A percentile compares a stretch with the other conserved stretches of the same genome.
Conservation (phyloP, 2,329 filamentous ascomycete species). For the Calonectria pauciramosa region DNA sequence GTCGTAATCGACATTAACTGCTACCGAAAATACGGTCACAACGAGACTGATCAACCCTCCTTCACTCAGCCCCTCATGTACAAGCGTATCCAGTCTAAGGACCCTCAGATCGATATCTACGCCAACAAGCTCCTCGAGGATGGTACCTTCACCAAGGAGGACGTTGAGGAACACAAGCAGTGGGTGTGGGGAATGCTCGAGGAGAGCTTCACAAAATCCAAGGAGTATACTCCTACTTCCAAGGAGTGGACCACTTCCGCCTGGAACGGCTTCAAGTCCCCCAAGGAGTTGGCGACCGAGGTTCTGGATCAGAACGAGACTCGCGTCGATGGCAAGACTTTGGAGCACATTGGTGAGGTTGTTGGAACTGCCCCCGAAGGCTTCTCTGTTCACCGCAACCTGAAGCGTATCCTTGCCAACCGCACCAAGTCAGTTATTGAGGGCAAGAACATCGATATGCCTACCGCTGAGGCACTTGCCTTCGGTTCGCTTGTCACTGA, state of each 20-base stretch:
- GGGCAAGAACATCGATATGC: conserved; percentile 97
- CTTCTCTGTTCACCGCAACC: conserved; percentile 92
- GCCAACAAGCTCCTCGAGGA: conserved; percentile 91
- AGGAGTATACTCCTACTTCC: conserved; percentile 95
- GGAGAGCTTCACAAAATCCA: conserved; percentile 96
- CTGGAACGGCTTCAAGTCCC: conserved; percentile 99
- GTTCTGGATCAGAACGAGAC: conserved; percentile 93
- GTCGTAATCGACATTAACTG: conserved; percentile 98
- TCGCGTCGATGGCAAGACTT: conserved; percentile 77
- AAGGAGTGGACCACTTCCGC: conserved; percentile 99
- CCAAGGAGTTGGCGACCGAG: conserved; percentile 96
- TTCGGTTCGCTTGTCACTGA: conserved; percentile 93
- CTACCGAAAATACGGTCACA: conserved; percentile 99
- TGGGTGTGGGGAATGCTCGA: conserved; percentile 99
- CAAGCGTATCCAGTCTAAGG: conserved; percentile 92
- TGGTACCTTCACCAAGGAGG: conserved; percentile 96
- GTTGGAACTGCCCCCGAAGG: conserved; percentile 85
- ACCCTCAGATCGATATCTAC: conserved; percentile 90
- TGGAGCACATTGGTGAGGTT: conserved; percentile 86
- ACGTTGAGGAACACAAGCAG: conserved; percentile 98
- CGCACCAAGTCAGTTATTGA: conserved; percentile 93
- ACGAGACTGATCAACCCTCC: conserved; percentile 98
- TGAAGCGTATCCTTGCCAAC: conserved; percentile 94
- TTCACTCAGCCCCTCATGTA: conserved; percentile 99
- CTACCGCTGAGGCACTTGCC: conserved; percentile 94